Base-by-base conservation (phyloP, 106 monocot genomes). In the Dioscorea alata region DNA sequence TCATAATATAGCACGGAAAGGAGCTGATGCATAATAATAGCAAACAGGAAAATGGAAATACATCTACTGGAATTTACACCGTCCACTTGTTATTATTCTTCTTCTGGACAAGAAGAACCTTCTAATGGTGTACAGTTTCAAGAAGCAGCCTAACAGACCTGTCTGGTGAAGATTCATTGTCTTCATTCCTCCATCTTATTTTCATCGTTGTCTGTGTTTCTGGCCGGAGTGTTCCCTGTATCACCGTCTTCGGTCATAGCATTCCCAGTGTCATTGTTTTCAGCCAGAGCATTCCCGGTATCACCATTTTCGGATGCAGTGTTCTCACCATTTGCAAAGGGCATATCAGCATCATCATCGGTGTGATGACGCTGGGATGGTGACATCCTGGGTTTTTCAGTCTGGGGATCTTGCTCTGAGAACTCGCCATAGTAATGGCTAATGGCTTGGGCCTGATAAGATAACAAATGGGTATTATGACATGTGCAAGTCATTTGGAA, bases 361-460 rank as follows among this genome's bases (percentile, higher is more conserved):
- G 3, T 28, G 28, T 28, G 28, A 5, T 50, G 20, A 4, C 64
- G 57, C 16, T 69, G 64, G 13, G 62, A 57, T 32, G 50, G 32
- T 16, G 69, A 64, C 42, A 33, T 13, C 24, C 34, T 68, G 51
- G 59, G n/a, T 57, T 60, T 80, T 68, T 79, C 68, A 60, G 58
- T n/a, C 52, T 42, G 17, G 12, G 71, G 56, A 50, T 12, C 28
- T 14, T 60, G 57, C 48, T 77, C 73, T 60, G 49, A 63, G 53
- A 75, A 49, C 64, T 70, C 60, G 13, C 32, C 31, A 76, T 81
- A 62, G 25, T 78, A 75, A 56, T 87, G 70, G 34, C 24, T 80
- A 68, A 80, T 79, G 34, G 73, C n/a, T 48, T 84, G 91, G 33
- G 74, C 81, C 87, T 90, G 76, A 35, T 15, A 49, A 32, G 12